These are phyloP conservation scores for Hyaloscypha finlandica DNA, from an alignment of 495 filamentous ascomycete genomes.

Conservation along the genomic window DNA sequence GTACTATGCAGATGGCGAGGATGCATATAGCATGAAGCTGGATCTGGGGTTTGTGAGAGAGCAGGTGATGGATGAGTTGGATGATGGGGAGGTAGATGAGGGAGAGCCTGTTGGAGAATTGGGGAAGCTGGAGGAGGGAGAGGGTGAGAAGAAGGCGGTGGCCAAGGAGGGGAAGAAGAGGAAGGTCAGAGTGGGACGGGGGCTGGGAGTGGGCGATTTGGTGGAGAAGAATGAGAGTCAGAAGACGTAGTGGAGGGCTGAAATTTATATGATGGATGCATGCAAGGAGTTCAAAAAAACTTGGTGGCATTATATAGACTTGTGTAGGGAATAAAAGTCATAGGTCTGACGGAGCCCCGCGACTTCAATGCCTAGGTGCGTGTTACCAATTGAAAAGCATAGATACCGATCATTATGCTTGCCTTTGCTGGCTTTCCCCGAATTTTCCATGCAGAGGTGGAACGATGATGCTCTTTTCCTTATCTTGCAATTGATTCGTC, in stretches of 20 bases:
- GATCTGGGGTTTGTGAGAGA: conserved; percentile 67
- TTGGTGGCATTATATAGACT: conserved; percentile 11
- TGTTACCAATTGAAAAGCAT: no score
- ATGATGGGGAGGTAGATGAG: conserved; percentile 38
- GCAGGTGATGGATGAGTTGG: conserved; percentile 46
- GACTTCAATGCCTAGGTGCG: background rate
- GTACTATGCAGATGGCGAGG: conserved; percentile 98
- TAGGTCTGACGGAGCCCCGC: background rate
- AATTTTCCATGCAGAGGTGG: no score
- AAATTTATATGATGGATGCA: conserved; percentile 3
- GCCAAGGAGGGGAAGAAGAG: conserved; percentile 36
- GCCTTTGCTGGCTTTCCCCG: no score
- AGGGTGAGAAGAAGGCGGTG: conserved; percentile 12
- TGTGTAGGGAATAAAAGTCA: conserved; percentile 3
- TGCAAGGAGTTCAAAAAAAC: conserved; percentile 23
- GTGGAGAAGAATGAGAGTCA: conserved; percentile 38
- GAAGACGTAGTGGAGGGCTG: conserved; percentile 11
- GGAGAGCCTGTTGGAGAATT: conserved; percentile 39
- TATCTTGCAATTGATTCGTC: no score
- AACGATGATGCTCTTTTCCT: no score
- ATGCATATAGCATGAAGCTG: conserved; percentile 91
- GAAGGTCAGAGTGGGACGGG: conserved; percentile 38
- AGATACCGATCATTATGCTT: no score
- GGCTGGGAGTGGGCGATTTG: conserved; percentile 33
- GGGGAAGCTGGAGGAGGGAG: conserved; percentile 32